phyloP scores from a whole-genome alignment of 768 basidiomycete species.

The Tylopilus subfusipes region DNA sequence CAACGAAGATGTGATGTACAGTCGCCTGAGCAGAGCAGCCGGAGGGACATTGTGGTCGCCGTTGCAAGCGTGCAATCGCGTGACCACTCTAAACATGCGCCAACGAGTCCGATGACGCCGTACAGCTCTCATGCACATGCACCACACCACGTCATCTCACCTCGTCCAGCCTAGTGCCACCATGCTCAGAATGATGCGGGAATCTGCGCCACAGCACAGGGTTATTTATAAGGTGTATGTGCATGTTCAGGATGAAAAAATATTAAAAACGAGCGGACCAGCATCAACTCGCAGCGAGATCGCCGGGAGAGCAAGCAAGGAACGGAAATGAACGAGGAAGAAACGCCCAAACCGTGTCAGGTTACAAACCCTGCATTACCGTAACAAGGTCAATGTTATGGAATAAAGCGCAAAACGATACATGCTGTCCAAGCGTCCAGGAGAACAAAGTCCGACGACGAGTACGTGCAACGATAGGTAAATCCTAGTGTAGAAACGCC shows the following conservation, averaged over 20 bases:
- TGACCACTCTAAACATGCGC: too few species aligned
- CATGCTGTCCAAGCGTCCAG: slow-evolving; percentile 19
- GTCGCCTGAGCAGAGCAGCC: too few species aligned
- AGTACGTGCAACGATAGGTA: slow-evolving; percentile 9
- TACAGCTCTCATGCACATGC: too few species aligned
- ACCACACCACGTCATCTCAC: too few species aligned
- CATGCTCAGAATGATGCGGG: too few species aligned
- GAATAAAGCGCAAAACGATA: slow-evolving; percentile 6
- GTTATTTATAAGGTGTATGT: background rate
- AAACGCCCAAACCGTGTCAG: background rate
- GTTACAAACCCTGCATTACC: background rate
- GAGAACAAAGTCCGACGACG: slow-evolving; percentile 17
- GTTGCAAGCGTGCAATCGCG: too few species aligned
- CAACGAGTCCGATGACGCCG: too few species aligned
- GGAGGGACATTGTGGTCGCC: too few species aligned
- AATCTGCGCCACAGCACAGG: too few species aligned
- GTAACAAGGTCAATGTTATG: background rate
- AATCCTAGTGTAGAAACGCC: slow-evolving; percentile 14
- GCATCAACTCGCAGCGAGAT: background rate
- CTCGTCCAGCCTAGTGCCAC: too few species aligned
- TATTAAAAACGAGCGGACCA: background rate
- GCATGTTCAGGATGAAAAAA: background rate
- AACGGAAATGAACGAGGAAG: background rate
- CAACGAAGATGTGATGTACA: too few species aligned
- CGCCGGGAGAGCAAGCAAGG: background rate